Evolutionary conservation across 441 rosid species (phyloP).

Genomic region (Populus hybrid): DNA sequence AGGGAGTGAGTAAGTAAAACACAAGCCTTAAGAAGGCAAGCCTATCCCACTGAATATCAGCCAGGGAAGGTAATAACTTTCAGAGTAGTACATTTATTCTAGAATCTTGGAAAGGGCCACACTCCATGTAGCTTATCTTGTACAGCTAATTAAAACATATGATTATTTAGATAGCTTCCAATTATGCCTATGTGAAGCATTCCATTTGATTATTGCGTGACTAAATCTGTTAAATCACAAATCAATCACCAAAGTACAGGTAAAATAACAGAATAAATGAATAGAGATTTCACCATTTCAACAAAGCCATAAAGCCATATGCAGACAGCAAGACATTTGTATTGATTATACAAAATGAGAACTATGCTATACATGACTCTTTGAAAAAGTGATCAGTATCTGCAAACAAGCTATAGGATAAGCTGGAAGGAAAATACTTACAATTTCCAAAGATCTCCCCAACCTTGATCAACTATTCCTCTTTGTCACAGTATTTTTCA

Average conservation of each 20-base stretch:
- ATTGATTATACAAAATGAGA: not conserved
- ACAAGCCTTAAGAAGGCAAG: not conserved
- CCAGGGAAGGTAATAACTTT: not conserved
- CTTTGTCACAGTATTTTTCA: slow-evolving; percentile 83
- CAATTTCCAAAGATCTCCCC: slow-evolving; percentile 97
- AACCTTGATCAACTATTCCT: slow-evolving; percentile 93
- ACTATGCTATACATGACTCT: not conserved
- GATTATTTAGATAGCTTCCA: not conserved
- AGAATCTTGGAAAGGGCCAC: not conserved
- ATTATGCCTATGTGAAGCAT: not conserved
- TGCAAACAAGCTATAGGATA: not conserved
- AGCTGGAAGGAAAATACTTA: slow-evolving; percentile 41
- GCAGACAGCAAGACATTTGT: not conserved
- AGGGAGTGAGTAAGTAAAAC: not conserved
- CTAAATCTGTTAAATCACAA: not conserved
- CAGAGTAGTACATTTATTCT: not conserved
- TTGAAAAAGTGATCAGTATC: not conserved
- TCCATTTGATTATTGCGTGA: not conserved
- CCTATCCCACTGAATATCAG: not conserved
- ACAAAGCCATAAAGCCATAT: no score
- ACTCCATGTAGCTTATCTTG: no score
- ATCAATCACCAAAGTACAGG: not conserved
- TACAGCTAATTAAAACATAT: not conserved
- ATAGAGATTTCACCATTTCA: not conserved
- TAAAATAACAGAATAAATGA: not conserved